phyloP scores from a whole-genome alignment of 2,329 filamentous ascomycete genomes.

The Pseudogymnoascus destructans region DNA sequence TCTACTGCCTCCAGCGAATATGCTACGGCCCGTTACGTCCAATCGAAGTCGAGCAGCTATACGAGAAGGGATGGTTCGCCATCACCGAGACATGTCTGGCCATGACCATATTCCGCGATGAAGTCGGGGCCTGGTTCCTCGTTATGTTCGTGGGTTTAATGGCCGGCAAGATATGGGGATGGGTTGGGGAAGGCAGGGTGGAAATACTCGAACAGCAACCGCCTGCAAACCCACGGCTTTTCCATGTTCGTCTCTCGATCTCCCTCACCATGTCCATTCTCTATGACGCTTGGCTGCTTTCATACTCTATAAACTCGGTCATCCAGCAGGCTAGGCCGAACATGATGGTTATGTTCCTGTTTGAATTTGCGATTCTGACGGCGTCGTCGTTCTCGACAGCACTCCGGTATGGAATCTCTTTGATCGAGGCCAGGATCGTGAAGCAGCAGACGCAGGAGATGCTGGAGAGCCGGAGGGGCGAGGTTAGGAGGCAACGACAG shows the following conservation, averaged over 20 bases:
- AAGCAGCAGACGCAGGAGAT: constrained; percentile 59
- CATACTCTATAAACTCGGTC: constrained; percentile 70
- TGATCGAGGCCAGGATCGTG: constrained; percentile 65
- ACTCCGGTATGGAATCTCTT: constrained; percentile 62
- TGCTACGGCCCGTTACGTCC: constrained; percentile 84
- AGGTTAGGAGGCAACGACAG: constrained; percentile 48
- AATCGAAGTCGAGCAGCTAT: constrained; percentile 92
- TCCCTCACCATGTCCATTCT: constrained; percentile 67
- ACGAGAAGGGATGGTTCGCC: constrained; percentile 96
- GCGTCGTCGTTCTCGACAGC: constrained; percentile 70
- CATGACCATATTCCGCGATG: constrained; percentile 96
- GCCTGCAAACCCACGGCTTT: constrained; percentile 73
- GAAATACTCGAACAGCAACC: constrained; percentile 93
- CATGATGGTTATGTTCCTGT: constrained; percentile 99
- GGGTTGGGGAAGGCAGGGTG: constrained; percentile 91
- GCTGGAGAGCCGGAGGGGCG: constrained; percentile 52
- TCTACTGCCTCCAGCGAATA: constrained; percentile 78
- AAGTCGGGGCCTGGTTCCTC: constrained; percentile 87
- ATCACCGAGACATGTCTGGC: constrained; percentile 93
- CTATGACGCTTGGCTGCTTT: constrained; percentile 70
- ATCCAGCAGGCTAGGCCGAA: constrained; percentile 80
- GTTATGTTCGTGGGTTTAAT: constrained; percentile 92
- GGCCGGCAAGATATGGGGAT: constrained; percentile 94
- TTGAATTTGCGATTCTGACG: constrained; percentile 83
- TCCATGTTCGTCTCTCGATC: constrained; percentile 68